Evolutionary conservation across 192 early-diverging fungal species (phyloP), one percentile per base, ranked within the genome.

Genomic region (Chytriomyces hyalinus): DNA sequence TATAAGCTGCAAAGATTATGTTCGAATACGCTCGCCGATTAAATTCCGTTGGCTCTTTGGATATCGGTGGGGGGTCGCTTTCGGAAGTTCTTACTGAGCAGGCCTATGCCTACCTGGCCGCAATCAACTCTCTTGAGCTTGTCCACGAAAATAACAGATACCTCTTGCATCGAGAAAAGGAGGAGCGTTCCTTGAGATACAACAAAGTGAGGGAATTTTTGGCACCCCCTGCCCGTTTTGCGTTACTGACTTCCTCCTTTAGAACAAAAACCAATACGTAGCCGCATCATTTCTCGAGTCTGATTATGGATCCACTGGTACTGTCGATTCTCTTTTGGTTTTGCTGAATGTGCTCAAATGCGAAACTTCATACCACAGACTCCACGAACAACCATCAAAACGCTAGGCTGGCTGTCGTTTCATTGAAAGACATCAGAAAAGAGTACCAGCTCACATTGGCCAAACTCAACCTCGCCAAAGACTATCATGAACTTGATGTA

Each of bases 1-100:
- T 50, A 60, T 74, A n/a, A 84, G 84, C 81, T 10, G 72, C 76
- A 17, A 26, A 15, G 8, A 74, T 80, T 4, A 84, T 84, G 84
- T 84, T 78, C 59, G 51, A 77, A 9, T 84, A 84, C 59, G 84
- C 81, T 36, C 61, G 73, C 10, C 15, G 77, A 45, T 57, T 84
- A 49, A 77, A 73, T 36, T 46, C 72, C 6, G 49, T 83, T 6
- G 26, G 43, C 11, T 75, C 73, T 20, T 60, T 62, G 47, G 66
- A 80, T 46, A 73, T 75, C 49, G 67, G 67, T 26, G 79, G 73
- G 4, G 67, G 66, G 3, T 64, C 74, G 3, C 48, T 81, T 5
- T 24, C 51, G 6, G 65, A 50, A 0, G 72, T 81, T 6, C 22
- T 82, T 17, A 67, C 36, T 11, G 81, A 84, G 50, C 84, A 83